Evolutionary conservation across 768 basidiomycete genomes (phyloP).

Genomic region (Boletellus ananas): DNA sequence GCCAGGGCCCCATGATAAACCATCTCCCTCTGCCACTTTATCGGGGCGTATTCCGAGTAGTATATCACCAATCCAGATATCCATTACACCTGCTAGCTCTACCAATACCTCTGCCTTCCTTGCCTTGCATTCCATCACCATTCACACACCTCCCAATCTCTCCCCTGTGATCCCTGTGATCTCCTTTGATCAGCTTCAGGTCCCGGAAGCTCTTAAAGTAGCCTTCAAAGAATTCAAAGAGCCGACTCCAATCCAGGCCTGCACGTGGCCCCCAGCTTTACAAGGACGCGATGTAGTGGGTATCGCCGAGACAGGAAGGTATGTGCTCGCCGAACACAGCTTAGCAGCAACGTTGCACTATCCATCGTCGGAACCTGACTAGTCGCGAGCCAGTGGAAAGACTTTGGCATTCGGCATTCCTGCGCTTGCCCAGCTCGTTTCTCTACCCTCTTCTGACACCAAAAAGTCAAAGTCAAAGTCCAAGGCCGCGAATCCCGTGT

Average conservation of each 20-base stretch:
- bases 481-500: slow-evolving; percentile 36
- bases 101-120: slow-evolving; percentile 63
- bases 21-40: not conserved
- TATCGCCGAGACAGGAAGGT: slow-evolving; percentile 95
- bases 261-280: slow-evolving; percentile 88
- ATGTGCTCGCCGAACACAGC: slow-evolving; percentile 11
- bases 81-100: slow-evolving; percentile 7
- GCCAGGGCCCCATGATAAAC: not conserved
- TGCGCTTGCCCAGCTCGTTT: slow-evolving; percentile 66
- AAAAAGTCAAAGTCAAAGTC: slow-evolving; percentile 28
- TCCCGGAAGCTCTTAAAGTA: slow-evolving; percentile 57
- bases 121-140: slow-evolving; percentile 65
- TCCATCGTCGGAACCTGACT: not conserved
- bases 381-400: slow-evolving; percentile 64
- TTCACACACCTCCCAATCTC: slow-evolving; percentile 50
- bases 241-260: slow-evolving; percentile 95
- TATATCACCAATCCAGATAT: slow-evolving; percentile 1
- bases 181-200: slow-evolving; percentile 67
- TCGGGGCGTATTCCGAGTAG: slow-evolving; percentile 15
- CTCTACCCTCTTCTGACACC: slow-evolving; percentile 20
- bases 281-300: slow-evolving; percentile 86
- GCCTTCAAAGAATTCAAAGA: slow-evolving; percentile 73
- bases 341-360: not conserved
- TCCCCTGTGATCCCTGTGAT: slow-evolving; percentile 59
- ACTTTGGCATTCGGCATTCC: slow-evolving; percentile 96